Conservation (phyloP, 495 filamentous ascomycete genomes). For the Jackrogersella multiformis region DNA sequence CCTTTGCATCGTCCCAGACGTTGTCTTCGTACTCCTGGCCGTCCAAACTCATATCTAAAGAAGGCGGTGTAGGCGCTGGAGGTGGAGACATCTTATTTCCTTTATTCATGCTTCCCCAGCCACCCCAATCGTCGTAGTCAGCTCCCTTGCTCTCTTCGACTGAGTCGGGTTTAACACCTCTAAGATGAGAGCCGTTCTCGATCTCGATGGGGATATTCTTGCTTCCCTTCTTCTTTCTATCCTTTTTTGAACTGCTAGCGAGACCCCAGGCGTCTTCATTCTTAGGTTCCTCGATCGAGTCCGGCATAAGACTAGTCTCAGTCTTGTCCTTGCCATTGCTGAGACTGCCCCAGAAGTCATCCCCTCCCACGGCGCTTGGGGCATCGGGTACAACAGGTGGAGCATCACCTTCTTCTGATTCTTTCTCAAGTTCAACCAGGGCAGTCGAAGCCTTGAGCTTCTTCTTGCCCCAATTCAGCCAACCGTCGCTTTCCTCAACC, state of each 20-base stretch:
- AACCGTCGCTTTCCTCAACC: slow-evolving; percentile 35
- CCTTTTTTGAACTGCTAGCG: slow-evolving; percentile 48
- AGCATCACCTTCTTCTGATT: slow-evolving; percentile 28
- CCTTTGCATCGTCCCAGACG: slow-evolving; percentile 37
- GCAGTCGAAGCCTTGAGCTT: slow-evolving; percentile 47
- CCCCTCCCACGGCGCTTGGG: slow-evolving; percentile 32
- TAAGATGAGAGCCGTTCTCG: slow-evolving; percentile 46
- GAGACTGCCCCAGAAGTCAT: slow-evolving; percentile 51
- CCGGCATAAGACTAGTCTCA: slow-evolving; percentile 51
- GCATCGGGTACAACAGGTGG: slow-evolving; percentile 30
- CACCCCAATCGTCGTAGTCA: slow-evolving; percentile 52
- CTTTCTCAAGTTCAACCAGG: slow-evolving; percentile 49
- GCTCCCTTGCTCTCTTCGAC: slow-evolving; percentile 54
- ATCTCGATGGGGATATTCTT: slow-evolving; percentile 55
- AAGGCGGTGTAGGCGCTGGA: slow-evolving; percentile 53
- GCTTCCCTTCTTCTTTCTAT: slow-evolving; percentile 54
- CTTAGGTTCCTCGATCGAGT: slow-evolving; percentile 57
- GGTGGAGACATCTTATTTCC: slow-evolving; percentile 55
- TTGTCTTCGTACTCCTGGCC: slow-evolving; percentile 34
- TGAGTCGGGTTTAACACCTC: slow-evolving; percentile 50
- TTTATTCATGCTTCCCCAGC: slow-evolving; percentile 47
- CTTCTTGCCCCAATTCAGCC: slow-evolving; percentile 48
- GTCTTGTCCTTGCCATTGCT: slow-evolving; percentile 48
- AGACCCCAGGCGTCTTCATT: slow-evolving; percentile 54
- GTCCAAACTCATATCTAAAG: slow-evolving; percentile 47